Conservation (phyloP, 2,329 filamentous ascomycete genomes). For the Tolypocladium paradoxum region DNA sequence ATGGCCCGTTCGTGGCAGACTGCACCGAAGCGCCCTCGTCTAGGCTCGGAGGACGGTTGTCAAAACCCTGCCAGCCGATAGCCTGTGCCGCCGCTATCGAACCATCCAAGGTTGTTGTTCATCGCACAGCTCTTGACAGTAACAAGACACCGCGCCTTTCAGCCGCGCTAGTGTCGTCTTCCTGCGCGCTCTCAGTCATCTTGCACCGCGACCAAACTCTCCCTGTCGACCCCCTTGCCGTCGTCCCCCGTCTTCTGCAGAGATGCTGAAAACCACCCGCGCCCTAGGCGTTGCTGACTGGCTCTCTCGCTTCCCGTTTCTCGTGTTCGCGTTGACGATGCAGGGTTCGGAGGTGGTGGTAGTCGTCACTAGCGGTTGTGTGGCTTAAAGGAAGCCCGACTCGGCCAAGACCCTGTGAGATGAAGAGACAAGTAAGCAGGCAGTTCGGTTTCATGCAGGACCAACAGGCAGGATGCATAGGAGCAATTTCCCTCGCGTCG, state of each 20-base stretch:
- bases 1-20: neutral
- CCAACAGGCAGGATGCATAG: conserved; percentile 2
- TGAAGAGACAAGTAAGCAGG: neutral
- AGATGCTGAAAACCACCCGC: neutral
- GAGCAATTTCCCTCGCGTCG: neutral
- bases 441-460: neutral
- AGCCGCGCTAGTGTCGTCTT: neutral
- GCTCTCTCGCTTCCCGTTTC: neutral
- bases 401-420: conserved; percentile 44
- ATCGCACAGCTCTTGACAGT: neutral
- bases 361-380: conserved; percentile 1
- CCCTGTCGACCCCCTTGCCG: neutral
- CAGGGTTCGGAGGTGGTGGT: neutral
- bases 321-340: neutral
- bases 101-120: neutral
- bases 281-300: neutral
- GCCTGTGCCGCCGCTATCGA: neutral
- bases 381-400: conserved; percentile 45
- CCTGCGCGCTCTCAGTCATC: no score
- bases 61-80: neutral
- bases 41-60: neutral
- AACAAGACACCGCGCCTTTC: neutral
- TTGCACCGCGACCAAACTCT: neutral
- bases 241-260: neutral
- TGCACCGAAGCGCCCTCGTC: neutral